Percentiles rank a stretch among this genome's conserved stretches.
Conservation (phyloP, 1,284 basidiomycete species). For the Mycosarcoma maydis region DNA sequence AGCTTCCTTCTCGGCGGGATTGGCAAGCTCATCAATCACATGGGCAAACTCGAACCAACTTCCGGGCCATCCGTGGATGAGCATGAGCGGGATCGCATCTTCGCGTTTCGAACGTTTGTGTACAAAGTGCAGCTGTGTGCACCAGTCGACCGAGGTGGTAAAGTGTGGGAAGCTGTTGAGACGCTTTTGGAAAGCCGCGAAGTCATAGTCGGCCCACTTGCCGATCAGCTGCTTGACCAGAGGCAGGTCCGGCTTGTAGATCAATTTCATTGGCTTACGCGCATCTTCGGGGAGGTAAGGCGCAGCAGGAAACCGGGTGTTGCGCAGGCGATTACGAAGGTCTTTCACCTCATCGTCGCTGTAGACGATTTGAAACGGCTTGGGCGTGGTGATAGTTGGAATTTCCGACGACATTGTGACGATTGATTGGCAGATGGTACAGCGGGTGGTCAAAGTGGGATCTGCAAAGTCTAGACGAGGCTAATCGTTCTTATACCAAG, state of each 20-base stretch:
- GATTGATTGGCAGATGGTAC: no score
- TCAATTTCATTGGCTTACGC: slow-evolving; percentile 15
- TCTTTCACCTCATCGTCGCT: slow-evolving; percentile 34
- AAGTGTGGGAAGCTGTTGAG: slow-evolving; percentile 50
- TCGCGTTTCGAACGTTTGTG: slow-evolving; percentile 35
- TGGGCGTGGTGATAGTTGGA: slow-evolving; percentile 39
- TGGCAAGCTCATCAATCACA: slow-evolving; percentile 41
- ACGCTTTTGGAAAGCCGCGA: slow-evolving; percentile 22
- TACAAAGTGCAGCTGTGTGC: slow-evolving; percentile 54
- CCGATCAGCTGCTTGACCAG: slow-evolving; percentile 28
- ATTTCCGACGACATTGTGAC: slow-evolving; percentile 23
- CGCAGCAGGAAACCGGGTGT: slow-evolving; percentile 40
- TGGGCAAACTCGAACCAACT: slow-evolving; percentile 51
- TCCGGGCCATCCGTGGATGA: slow-evolving; percentile 61
- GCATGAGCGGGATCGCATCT: slow-evolving; percentile 60
- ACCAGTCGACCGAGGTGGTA: slow-evolving; percentile 57
- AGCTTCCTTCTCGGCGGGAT: slow-evolving; percentile 27
- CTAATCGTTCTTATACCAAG: no score
- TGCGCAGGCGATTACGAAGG: slow-evolving; percentile 37
- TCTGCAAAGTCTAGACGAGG: no score
- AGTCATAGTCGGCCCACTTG: slow-evolving; percentile 38
- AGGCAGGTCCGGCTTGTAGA: slow-evolving; percentile 35
- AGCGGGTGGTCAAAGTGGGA: not conserved
- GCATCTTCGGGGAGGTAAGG: slow-evolving; percentile 42
- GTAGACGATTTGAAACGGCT: slow-evolving; percentile 49